phyloP scores from a whole-genome alignment of 495 filamentous ascomycete genomes.

The Penicillium subrubescens region DNA sequence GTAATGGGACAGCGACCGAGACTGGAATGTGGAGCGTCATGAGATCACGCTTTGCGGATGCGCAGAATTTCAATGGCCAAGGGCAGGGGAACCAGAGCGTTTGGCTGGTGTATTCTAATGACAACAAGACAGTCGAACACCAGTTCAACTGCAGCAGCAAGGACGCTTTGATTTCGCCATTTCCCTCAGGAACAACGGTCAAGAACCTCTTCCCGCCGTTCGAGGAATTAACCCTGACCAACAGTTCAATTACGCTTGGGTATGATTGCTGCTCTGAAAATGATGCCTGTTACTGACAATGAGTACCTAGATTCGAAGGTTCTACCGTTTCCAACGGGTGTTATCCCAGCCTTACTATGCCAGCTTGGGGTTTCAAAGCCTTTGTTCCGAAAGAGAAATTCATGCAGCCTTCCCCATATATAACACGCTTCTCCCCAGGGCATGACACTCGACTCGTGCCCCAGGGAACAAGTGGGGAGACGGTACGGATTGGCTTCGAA shows the following conservation, averaged over 20 bases:
- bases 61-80: not conserved
- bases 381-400: slow-evolving; percentile 53
- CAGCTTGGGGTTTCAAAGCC: slow-evolving; percentile 57
- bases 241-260: slow-evolving; percentile 24
- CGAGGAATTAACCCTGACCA: slow-evolving; percentile 43
- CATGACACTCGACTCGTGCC: slow-evolving; percentile 56
- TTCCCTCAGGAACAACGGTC: slow-evolving; percentile 42
- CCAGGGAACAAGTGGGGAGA: slow-evolving; percentile 31
- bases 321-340: slow-evolving; percentile 49
- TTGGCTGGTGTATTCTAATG: slow-evolving; percentile 55
- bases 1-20: slow-evolving; percentile 43
- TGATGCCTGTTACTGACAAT: not conserved
- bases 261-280: slow-evolving; percentile 7
- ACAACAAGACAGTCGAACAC: slow-evolving; percentile 44
- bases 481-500: slow-evolving; percentile 46
- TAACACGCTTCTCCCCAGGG: slow-evolving; percentile 59
- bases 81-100: slow-evolving; percentile 17
- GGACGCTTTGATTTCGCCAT: slow-evolving; percentile 47
- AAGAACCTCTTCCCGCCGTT: slow-evolving; percentile 56
- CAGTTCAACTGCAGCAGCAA: slow-evolving; percentile 43
- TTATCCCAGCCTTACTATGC: slow-evolving; percentile 44
- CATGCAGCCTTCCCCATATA: slow-evolving; percentile 50
- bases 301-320: slow-evolving; percentile 5
- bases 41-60: slow-evolving; percentile 40
- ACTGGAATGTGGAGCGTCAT: slow-evolving; percentile 52